Percentiles rank a stretch among this genome's conserved stretches.
Evolutionary conservation across 371 early-diverging fungal genomes (phyloP).

Genomic region (Haplosporangium sp.): DNA sequence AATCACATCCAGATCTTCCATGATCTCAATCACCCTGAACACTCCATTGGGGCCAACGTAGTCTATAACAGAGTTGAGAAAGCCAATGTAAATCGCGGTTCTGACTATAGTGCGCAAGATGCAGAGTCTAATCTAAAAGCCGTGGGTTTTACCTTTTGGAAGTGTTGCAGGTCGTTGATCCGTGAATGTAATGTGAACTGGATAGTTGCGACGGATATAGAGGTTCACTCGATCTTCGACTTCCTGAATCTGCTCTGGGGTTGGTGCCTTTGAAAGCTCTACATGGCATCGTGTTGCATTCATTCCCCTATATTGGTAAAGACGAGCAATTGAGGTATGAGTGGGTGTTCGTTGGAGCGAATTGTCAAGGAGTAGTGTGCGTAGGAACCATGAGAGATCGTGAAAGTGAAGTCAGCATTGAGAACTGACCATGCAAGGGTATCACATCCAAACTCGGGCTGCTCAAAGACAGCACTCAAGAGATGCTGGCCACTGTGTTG

Average conservation of each 20-base stretch:
- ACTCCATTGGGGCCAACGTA: conserved; percentile 68
- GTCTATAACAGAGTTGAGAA: conserved; percentile 38
- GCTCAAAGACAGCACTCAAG: conserved; percentile 76
- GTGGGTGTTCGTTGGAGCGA: background rate
- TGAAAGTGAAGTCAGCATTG: background rate
- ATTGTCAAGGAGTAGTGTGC: background rate
- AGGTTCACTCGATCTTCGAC: conserved; percentile 69
- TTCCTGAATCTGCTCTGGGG: conserved; percentile 57
- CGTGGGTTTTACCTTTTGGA: conserved; percentile 54
- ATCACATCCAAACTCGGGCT: conserved; percentile 62
- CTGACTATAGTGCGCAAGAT: too few relatives aligned
- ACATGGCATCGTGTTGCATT: conserved; percentile 69
- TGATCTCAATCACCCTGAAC: conserved; percentile 71
- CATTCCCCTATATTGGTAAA: conserved; percentile 58
- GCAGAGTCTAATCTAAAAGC: background rate
- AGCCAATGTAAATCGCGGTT: too few relatives aligned
- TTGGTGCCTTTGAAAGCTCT: conserved; percentile 64
- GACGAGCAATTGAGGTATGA: background rate
- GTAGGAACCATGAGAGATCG: background rate
- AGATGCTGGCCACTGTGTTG: conserved; percentile 87
- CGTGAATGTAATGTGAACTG: conserved; percentile 60
- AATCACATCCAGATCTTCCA: conserved; percentile 49
- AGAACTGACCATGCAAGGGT: conserved; percentile 74
- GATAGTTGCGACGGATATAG: conserved; percentile 64
- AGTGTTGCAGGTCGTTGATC: conserved; percentile 62